A percentile compares a stretch with the other conserved stretches of the same genome.
Evolutionary conservation across 1,284 basidiomycete genomes (phyloP).

Genomic region (Sanguinoderma infundibulare): DNA sequence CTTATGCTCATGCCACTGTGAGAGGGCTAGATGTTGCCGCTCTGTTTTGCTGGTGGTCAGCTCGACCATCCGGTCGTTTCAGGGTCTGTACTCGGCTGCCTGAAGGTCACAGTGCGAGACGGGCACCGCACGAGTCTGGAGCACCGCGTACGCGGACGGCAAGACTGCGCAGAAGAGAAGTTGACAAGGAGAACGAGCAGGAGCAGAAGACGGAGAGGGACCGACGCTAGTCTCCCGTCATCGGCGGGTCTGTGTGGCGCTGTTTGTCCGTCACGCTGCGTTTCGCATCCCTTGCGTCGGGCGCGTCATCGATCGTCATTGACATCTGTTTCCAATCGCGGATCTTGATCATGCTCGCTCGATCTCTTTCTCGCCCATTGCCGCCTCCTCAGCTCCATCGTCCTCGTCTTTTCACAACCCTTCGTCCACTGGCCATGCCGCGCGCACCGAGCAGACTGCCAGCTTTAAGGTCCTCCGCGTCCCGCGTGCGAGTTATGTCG

Average conservation of each 20-base stretch:
- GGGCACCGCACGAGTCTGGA: conserved; percentile 12
- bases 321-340: not conserved
- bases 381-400: not conserved
- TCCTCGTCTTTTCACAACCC: conserved; percentile 5
- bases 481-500: not conserved
- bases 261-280: too few species aligned
- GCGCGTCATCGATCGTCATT: conserved; percentile 16
- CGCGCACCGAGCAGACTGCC: conserved; percentile 65
- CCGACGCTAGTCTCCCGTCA: conserved; percentile 22
- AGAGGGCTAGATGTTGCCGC: too few species aligned
- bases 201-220: conserved; percentile 6
- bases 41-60: too few species aligned
- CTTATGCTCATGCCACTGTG: too few species aligned
- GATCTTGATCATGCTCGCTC: not conserved
- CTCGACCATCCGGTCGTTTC: too few species aligned
- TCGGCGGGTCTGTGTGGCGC: conserved; percentile 28
- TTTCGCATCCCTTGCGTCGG: too few species aligned
- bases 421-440: conserved; percentile 51
- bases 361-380: not conserved
- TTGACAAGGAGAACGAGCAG: not conserved
- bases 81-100: too few species aligned
- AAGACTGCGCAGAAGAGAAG: not conserved
- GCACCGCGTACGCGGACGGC: conserved; percentile 10
- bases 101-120: too few species aligned
- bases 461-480: conserved; percentile 56